Conservation (phyloP, 495 filamentous ascomycete genomes). For the Penicillium goetzii region DNA sequence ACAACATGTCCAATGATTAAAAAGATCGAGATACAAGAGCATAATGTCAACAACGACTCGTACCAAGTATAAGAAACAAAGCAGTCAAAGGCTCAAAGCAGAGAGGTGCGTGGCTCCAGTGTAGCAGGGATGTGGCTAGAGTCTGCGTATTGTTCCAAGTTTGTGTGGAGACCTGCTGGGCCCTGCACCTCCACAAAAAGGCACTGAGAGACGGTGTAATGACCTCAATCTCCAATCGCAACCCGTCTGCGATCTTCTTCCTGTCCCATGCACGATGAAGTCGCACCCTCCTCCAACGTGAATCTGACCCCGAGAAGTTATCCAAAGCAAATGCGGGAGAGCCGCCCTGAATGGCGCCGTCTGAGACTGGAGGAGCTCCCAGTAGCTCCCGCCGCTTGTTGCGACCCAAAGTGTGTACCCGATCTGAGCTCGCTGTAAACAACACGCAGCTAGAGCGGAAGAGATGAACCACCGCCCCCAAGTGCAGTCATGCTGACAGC, state of each 20-base stretch:
- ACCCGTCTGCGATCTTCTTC: not conserved
- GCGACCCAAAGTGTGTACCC: constrained; percentile 43
- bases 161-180: constrained; percentile 1
- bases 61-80: not conserved
- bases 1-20: not conserved
- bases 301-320: constrained; percentile 21
- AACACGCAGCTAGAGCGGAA: not conserved
- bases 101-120: constrained; percentile 20
- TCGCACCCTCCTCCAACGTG: constrained; percentile 16
- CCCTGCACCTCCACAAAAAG: constrained; percentile 14
- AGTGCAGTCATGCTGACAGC: constrained; percentile 10
- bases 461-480: not conserved
- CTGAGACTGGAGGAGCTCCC: constrained; percentile 30
- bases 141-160: constrained; percentile 7
- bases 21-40: not conserved
- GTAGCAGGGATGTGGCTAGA: constrained; percentile 20
- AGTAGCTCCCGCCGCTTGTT: constrained; percentile 45
- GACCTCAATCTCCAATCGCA: constrained; percentile 5
- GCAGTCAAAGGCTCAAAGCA: not conserved
- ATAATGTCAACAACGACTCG: not conserved
- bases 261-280: constrained; percentile 18
- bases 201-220: constrained; percentile 10
- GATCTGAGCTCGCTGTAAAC: not conserved
- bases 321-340: constrained; percentile 7
- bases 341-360: constrained; percentile 28